Conservation (phyloP, 1,139 yeast genomes). For the Entelexis paramagnoliae region DNA sequence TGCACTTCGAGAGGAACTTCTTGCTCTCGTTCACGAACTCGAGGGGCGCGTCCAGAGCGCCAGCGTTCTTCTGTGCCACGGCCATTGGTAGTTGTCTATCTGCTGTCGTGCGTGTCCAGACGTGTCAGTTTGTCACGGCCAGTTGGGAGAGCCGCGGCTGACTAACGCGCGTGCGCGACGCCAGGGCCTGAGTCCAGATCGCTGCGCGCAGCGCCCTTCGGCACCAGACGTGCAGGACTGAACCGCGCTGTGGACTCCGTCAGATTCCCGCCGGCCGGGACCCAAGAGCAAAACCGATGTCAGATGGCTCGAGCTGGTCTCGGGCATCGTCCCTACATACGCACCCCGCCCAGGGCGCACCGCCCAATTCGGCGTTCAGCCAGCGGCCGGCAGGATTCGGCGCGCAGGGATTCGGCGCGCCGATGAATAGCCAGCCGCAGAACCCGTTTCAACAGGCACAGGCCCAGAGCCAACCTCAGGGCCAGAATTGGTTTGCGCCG, state of each 20-base stretch:
- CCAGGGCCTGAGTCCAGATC: not conserved
- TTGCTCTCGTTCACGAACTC: slow-evolving; percentile 87
- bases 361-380: not conserved
- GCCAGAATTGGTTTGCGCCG: not conserved
- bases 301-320: slow-evolving; percentile 4
- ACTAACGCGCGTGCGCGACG: not conserved
- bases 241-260: not conserved
- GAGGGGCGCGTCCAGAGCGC: slow-evolving; percentile 56
- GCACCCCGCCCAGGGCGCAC: no score
- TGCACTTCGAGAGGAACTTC: slow-evolving; percentile 80
- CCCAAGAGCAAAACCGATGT: not conserved
- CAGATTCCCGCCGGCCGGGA: slow-evolving; percentile 5
- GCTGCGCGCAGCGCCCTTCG: no score
- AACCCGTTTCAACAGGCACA: not conserved
- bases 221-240: not conserved
- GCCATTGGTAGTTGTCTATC: slow-evolving; percentile 1
- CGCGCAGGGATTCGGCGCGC: not conserved
- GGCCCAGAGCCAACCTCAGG: not conserved
- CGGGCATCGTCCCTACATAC: not conserved
- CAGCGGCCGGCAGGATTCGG: not conserved
- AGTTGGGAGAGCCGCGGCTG: not conserved
- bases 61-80: slow-evolving; percentile 5
- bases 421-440: not conserved
- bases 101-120: not conserved
- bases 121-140: slow-evolving; percentile 3